Percentiles rank a stretch among this genome's conserved stretches.
phyloP scores from a whole-genome alignment of 2,329 filamentous ascomycete genomes.

The Colletotrichum tropicale region DNA sequence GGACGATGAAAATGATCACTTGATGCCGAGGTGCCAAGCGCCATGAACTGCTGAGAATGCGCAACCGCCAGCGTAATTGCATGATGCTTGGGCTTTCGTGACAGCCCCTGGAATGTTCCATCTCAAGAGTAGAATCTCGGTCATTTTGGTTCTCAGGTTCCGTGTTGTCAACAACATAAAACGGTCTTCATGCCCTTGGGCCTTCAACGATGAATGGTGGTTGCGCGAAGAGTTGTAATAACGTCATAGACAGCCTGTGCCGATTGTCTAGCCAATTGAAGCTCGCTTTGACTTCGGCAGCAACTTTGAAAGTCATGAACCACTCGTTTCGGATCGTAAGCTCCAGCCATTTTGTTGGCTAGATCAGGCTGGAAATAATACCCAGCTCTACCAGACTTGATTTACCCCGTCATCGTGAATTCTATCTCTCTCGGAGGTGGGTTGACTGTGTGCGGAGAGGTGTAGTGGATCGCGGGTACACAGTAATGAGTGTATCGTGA shows the following conservation, averaged over 20 bases:
- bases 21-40: background rate
- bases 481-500: background rate
- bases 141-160: background rate
- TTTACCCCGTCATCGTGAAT: background rate
- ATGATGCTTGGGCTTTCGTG: background rate
- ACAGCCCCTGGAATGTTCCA: background rate
- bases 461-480: background rate
- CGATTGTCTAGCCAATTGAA: background rate
- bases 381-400: background rate
- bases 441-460: background rate
- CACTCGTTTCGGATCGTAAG: background rate
- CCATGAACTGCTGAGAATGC: background rate
- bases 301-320: background rate
- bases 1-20: background rate
- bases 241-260: background rate
- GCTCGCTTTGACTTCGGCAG: background rate
- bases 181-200: background rate
- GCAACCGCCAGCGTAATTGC: background rate
- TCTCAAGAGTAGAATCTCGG: background rate
- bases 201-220: background rate
- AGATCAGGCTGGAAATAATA: background rate
- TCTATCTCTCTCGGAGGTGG: background rate
- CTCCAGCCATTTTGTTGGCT: background rate
- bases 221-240: background rate
- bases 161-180: background rate